Evolutionary conservation across 2,329 filamentous ascomycete species (phyloP).

Genomic region (Ceratocystis destructans): DNA sequence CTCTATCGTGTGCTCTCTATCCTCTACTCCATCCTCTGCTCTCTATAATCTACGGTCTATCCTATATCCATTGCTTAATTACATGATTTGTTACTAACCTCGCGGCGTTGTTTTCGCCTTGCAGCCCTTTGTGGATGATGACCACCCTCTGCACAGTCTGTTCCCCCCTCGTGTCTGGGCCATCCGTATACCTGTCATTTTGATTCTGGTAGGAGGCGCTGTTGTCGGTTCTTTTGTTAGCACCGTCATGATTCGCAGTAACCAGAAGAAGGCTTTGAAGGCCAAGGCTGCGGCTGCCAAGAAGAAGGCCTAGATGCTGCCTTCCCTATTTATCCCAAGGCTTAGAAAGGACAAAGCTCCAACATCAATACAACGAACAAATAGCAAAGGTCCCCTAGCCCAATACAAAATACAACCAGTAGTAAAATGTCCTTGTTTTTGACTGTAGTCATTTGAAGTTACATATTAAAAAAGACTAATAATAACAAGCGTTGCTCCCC

Average conservation of each 20-base stretch:
- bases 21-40: slow-evolving; percentile 14
- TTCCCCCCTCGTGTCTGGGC: slow-evolving; percentile 98
- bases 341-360: no score
- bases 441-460: not conserved
- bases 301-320: slow-evolving; percentile 60
- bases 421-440: no score
- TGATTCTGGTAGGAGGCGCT: slow-evolving; percentile 79
- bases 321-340: not conserved
- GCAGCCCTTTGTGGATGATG: slow-evolving; percentile 91
- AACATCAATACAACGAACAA: not conserved
- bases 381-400: not conserved
- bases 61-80: not conserved
- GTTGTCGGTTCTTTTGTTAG: slow-evolving; percentile 93
- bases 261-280: slow-evolving; percentile 94
- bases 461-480: not conserved
- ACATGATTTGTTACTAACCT: no score
- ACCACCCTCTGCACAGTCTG: slow-evolving; percentile 83
- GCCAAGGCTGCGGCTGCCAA: slow-evolving; percentile 60
- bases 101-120: not conserved
- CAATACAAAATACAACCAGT: no score
- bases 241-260: slow-evolving; percentile 97
- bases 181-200: slow-evolving; percentile 93
- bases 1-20: not conserved
- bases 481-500: not conserved
- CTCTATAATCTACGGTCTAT: not conserved